Evolutionary conservation across 257 asterid genomes (phyloP).

Genomic region (Phtheirospermum japonicum): DNA sequence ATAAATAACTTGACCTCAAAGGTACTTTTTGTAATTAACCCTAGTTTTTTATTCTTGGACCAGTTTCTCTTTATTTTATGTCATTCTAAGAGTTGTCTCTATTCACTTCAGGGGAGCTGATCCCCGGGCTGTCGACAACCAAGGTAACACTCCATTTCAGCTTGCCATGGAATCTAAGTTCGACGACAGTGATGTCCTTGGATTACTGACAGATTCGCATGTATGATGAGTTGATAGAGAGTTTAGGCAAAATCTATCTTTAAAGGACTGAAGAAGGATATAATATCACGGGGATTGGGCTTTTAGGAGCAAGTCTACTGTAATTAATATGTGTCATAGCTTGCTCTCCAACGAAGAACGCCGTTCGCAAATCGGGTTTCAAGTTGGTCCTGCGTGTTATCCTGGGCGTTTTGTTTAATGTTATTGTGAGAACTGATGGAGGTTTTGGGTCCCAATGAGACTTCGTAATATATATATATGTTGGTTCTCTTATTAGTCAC

Average conservation of each 20-base stretch:
- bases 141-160: constrained; percentile 58
- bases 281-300: constrained; percentile 6
- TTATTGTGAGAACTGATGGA: neutral
- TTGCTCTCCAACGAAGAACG: constrained; percentile 24
- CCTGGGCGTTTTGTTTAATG: neutral
- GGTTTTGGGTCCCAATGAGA: neutral
- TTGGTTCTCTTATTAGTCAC: neutral
- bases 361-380: constrained; percentile 21
- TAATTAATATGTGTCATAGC: constrained; percentile 38
- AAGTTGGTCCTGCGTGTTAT: neutral
- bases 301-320: constrained; percentile 37
- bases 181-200: constrained; percentile 67
- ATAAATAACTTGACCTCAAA: no score
- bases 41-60: neutral
- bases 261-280: constrained; percentile 21
- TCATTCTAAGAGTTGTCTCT: neutral
- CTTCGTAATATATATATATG: neutral
- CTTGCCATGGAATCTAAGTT: constrained; percentile 63
- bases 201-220: constrained; percentile 50
- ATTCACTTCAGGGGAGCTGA: constrained; percentile 79
- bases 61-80: neutral
- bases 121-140: constrained; percentile 57
- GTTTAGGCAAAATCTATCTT: neutral
- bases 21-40: no score
- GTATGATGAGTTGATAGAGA: constrained; percentile 30